Conservation (phyloP, 768 basidiomycete species). For the Tubosaeta brunneosetosa region DNA sequence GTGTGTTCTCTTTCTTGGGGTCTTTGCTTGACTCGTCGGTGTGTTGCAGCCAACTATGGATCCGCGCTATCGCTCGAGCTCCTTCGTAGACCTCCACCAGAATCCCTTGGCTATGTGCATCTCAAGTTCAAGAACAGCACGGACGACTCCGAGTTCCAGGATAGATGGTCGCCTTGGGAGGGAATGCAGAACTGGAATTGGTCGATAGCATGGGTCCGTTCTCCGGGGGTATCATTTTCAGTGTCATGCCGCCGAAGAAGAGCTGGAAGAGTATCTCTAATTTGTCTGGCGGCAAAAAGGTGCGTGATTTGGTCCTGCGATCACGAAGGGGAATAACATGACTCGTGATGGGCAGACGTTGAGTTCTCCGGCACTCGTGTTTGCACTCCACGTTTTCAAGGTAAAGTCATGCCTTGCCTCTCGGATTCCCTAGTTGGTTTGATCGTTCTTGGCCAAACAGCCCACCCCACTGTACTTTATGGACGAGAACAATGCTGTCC, state of each 20-base stretch:
- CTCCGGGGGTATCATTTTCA: slow-evolving; percentile 96
- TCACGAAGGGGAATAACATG: background rate
- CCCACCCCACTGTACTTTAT: slow-evolving; percentile 97
- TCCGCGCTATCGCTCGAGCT: no score
- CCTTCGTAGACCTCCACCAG: no score
- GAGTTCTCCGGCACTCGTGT: slow-evolving; percentile 92
- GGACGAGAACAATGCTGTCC: slow-evolving; percentile 94
- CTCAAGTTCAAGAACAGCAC: no score
- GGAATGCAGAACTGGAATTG: slow-evolving; percentile 94
- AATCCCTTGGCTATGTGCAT: no score
- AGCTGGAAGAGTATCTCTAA: slow-evolving; percentile 99
- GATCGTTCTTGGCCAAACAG: slow-evolving; percentile 33
- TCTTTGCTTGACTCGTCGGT: no score
- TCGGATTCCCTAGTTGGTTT: background rate
- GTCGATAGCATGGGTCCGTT: slow-evolving; percentile 99
- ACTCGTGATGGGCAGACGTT: slow-evolving; percentile 54
- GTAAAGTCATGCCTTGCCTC: slow-evolving; percentile 33
- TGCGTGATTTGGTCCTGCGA: slow-evolving; percentile 21
- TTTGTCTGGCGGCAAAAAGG: slow-evolving; percentile 97
- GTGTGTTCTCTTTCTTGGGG: no score
- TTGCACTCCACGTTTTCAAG: slow-evolving; percentile 97
- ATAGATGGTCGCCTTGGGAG: slow-evolving; percentile 98
- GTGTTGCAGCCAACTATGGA: no score
- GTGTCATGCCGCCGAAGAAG: slow-evolving; percentile 99
- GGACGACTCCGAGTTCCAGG: background rate